Percentiles rank a stretch among this genome's conserved stretches.
Evolutionary conservation across 441 rosid species (phyloP).

Genomic region (Arabidopsis lyrata): DNA sequence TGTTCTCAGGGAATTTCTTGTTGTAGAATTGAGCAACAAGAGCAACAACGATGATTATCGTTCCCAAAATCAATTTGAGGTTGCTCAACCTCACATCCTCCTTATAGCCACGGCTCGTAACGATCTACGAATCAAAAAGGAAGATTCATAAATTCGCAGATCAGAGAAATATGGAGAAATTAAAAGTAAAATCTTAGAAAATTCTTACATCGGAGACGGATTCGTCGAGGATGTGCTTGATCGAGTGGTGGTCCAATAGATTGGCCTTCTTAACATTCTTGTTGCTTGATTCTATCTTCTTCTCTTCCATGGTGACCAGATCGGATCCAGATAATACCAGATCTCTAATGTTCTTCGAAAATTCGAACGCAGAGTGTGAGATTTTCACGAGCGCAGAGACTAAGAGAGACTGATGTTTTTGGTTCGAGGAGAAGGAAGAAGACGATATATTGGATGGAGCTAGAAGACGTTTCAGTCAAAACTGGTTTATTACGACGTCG

Average conservation of each 20-base stretch:
- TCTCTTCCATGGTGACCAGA: conserved; percentile 55
- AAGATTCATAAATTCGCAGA: background rate
- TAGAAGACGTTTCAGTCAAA: conserved; percentile 38
- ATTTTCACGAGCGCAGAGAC: conserved; percentile 23
- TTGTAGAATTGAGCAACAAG: conserved; percentile 97
- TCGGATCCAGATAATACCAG: conserved; percentile 29
- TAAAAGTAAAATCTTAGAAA: conserved; percentile 9
- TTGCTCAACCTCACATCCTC: conserved; percentile 95
- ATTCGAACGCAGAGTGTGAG: conserved; percentile 1
- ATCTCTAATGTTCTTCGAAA: conserved; percentile 21
- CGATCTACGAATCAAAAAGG: conserved; percentile 56
- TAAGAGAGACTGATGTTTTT: conserved; percentile 11
- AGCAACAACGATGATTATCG: conserved; percentile 70
- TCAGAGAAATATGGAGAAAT: background rate
- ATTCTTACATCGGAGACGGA: conserved; percentile 77
- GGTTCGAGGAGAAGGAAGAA: conserved; percentile 12
- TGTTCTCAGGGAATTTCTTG: conserved; percentile 94
- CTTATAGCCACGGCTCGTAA: conserved; percentile 75
- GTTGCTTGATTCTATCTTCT: conserved; percentile 56
- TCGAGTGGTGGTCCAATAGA: conserved; percentile 89
- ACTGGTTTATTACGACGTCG: background rate
- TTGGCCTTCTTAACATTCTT: conserved; percentile 81
- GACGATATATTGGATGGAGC: conserved; percentile 31
- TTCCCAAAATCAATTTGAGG: conserved; percentile 69
- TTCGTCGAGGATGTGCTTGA: conserved; percentile 94